Evolutionary conservation across 2,329 filamentous ascomycete species (phyloP).

Genomic region (Tolypocladium ophioglossoides): DNA sequence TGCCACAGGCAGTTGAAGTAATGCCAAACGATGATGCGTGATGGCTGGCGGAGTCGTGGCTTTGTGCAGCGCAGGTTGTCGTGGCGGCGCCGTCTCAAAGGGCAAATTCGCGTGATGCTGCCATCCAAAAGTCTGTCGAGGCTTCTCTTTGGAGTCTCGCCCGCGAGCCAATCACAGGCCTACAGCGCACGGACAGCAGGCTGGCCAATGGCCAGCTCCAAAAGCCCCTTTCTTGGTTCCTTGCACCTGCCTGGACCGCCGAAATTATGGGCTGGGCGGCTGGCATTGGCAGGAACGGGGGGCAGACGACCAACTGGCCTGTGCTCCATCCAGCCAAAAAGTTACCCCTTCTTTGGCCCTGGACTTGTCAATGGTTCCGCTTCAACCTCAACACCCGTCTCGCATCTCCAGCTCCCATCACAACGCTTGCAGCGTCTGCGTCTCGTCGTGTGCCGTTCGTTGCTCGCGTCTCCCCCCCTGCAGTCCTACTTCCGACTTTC

Average conservation of each 20-base stretch:
- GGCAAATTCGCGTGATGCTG: conserved; percentile 3
- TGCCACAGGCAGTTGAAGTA: not conserved
- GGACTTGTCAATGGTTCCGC: conserved; percentile 3
- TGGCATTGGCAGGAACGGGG: conserved; percentile 26
- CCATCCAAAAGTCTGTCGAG: conserved; percentile 18
- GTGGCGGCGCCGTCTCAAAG: conserved; percentile 2
- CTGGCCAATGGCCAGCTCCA: conserved; percentile 19
- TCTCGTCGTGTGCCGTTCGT: not conserved
- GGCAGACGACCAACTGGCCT: conserved; percentile 1
- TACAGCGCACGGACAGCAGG: conserved; percentile 14
- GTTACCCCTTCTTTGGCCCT: conserved; percentile 21
- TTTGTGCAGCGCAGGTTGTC: not conserved
- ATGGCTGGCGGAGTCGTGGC: not conserved
- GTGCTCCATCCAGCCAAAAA: conserved; percentile 21
- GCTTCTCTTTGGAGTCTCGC: conserved; percentile 13
- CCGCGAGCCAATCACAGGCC: conserved; percentile 16
- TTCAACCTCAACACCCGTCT: conserved; percentile 2
- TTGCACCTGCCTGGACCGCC: conserved; percentile 26
- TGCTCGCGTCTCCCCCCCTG: conserved; percentile 7
- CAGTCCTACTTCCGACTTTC: conserved; percentile 18
- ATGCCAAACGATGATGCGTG: not conserved
- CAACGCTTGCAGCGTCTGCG: conserved; percentile 3
- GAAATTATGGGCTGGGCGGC: conserved; percentile 36
- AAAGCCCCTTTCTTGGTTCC: conserved; percentile 22
- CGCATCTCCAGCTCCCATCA: conserved; percentile 1